Percentiles rank a stretch among this genome's conserved stretches.
Evolutionary conservation across 352 stramenopile genomes (phyloP).

Genomic region (Hyaloperonospora brassicae): DNA sequence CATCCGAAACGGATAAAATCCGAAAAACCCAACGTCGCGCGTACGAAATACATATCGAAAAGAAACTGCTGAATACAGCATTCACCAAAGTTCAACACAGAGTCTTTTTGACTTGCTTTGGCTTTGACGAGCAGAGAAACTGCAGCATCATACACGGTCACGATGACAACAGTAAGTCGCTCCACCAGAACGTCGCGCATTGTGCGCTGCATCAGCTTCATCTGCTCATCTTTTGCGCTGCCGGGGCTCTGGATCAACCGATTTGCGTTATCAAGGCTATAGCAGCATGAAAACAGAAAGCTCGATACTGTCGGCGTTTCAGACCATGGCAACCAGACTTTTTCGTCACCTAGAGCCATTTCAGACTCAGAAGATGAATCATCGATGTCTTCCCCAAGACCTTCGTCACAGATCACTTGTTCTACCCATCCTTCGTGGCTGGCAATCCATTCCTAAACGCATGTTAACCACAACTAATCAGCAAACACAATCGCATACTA

Average conservation of each 20-base stretch:
- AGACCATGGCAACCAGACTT: constrained; percentile 81
- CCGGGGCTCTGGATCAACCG: constrained; percentile 41
- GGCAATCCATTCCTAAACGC: constrained; percentile 58
- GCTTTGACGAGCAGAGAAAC: constrained; percentile 51
- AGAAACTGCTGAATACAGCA: constrained; percentile 81
- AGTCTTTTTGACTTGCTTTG: constrained; percentile 38
- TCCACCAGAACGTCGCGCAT: constrained; percentile 68
- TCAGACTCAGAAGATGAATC: constrained; percentile 38
- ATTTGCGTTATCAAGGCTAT: constrained; percentile 75
- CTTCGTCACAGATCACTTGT: constrained; percentile 52
- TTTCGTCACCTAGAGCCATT: constrained; percentile 44
- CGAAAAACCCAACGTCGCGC: constrained; percentile 71
- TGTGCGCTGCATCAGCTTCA: constrained; percentile 50
- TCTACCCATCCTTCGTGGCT: constrained; percentile 70
- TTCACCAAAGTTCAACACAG: constrained; percentile 74
- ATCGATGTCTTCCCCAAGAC: constrained; percentile 30
- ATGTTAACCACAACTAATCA: background rate
- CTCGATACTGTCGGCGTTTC: constrained; percentile 76
- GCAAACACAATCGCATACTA: background rate
- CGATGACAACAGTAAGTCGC: constrained; percentile 69
- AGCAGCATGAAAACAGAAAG: constrained; percentile 80
- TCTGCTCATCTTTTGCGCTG: constrained; percentile 35
- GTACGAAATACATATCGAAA: constrained; percentile 88
- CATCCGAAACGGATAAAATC: constrained; percentile 85
- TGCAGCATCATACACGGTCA: constrained; percentile 58